Base-by-base conservation (phyloP, 805 yeast species). In the Starmerella kuoi region DNA sequence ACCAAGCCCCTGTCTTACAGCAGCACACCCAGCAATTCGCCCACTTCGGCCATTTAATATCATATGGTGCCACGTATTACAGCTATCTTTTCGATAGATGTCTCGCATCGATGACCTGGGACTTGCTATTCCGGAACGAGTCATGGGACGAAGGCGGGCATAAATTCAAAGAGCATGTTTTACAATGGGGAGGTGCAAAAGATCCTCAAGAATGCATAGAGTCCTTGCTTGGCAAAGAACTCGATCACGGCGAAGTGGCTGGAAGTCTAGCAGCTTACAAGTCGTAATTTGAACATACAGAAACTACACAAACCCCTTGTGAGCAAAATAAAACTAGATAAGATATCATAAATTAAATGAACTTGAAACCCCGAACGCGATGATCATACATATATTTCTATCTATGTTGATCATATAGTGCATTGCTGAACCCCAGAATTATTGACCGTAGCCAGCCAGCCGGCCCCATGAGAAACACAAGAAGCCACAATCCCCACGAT, bases 31-130 rank as follows among this genome's bases (percentile, higher is more conserved):
- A 77, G 21, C 87, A 96, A 95, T 93, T 84, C 44, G 96, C 94
- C 1, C 84, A 79, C 56, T 87, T 91, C 61, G 94, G 95, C 1
- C 98, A 91, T 57, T 63, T 91, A 31, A 82, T 80, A 52, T 85
- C 95, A 0, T 91, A 91, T 56, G 97, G 97, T 1, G 83, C 96
- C 0, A 82, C 87, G 1, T 91, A 91, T 57, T 91, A 91, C 62
- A 81, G 95, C 24, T 91, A 91, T 58, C 61, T 91, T 39, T 71
- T 91, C 42, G 98, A 91, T 61, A 65, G 96, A 31, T 95, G 95
- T 5, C 82, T 91, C 49, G 96, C 97, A 0, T 74, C 85, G 21
- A 77, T 76, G 55, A 72, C 88, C 2, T 91, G 95, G 87, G 67
- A 70, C 9, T 76, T 73, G 36, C 63, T 88, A 31, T 91, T 91